Evolutionary conservation across 164 flowering plant species (phyloP), one percentile per base, ranked within the genome.

Genomic region (Pachysandra terminalis): DNA sequence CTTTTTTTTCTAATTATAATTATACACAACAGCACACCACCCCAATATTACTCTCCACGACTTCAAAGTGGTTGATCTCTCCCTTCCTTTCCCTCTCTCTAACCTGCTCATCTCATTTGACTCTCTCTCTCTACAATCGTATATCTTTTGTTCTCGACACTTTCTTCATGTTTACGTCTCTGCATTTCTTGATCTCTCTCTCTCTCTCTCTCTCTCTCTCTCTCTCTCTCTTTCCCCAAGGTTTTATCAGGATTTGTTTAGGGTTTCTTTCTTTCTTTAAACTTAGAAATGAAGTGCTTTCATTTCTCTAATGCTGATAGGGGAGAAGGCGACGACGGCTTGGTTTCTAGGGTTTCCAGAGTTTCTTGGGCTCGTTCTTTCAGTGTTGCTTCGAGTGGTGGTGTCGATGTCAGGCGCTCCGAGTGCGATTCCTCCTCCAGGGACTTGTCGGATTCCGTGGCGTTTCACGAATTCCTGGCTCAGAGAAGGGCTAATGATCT

Each of bases 351-450:
- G 68, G 59, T 72, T 9, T 77, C 88, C 10, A 82, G 66, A 83
- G 83, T 90, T 13, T 87, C 97, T 0, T 93, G 97, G 98, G 92
- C 86, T 0, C 82, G 97, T 19, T 91, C 97, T 6, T 74, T 84
- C 14, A 87, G 95, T 72, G 77, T 87, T 19, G 95, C 95, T 3
- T 87, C 97, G 12, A 83, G 83, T 65, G 74, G 83, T 65, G 74
- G 74, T 26, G 63, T 69, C 1, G 87, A 77, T 23, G 70, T 78
- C 6, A 49, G 73, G 41, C 58, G 75, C 23, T 73, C 75, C 0
- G 85, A 78, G 69, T 60, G 65, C 16, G 83, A 75, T 8, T 75
- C 79, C 7, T 68, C 74, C 16, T 80, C 75, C 0, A 73, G 74
- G 14, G 85, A 82, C 19, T 32, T 80, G 27, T 72, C 71, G 9